phyloP scores from a whole-genome alignment of 2,329 filamentous ascomycete genomes.

The Grosmannia serpens region DNA sequence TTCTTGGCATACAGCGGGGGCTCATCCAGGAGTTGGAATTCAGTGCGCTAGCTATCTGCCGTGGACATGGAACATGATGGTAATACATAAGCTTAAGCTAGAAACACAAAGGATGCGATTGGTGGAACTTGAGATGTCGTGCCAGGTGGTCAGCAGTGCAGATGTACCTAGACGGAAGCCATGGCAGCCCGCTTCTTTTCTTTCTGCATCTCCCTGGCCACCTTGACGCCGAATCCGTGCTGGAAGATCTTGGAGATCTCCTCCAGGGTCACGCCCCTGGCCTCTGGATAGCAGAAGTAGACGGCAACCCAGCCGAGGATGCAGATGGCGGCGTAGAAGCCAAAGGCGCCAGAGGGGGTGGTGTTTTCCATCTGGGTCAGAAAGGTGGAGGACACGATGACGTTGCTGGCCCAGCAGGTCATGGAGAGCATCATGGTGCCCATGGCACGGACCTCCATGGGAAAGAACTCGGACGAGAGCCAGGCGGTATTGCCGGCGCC shows the following conservation, averaged over 20 bases:
- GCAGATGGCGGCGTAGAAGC: slow-evolving; percentile 1
- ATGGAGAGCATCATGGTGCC: slow-evolving; percentile 1
- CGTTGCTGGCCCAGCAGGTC: background rate
- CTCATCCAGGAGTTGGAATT: too few species aligned
- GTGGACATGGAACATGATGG: too few species aligned
- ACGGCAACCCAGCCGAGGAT: background rate
- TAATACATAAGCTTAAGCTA: too few species aligned
- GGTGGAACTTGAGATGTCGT: too few species aligned
- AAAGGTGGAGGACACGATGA: slow-evolving; percentile 1
- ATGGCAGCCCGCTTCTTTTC: slow-evolving; percentile 10
- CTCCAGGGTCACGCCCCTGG: background rate
- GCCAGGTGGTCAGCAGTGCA: too few species aligned
- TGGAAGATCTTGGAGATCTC: background rate
- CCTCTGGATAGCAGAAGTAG: slow-evolving; percentile 2
- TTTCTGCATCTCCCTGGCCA: background rate
- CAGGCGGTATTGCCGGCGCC: slow-evolving; percentile 1
- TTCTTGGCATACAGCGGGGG: too few species aligned
- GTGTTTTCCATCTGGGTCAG: slow-evolving; percentile 1
- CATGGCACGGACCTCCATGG: background rate
- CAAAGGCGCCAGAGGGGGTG: background rate
- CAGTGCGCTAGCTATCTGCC: too few species aligned
- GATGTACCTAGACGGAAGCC: background rate
- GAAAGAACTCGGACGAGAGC: slow-evolving; percentile 1
- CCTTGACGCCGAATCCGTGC: slow-evolving; percentile 1
- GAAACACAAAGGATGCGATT: too few species aligned